phyloP scores from a whole-genome alignment of 345 rosid genomes.

The Acer campestre region DNA sequence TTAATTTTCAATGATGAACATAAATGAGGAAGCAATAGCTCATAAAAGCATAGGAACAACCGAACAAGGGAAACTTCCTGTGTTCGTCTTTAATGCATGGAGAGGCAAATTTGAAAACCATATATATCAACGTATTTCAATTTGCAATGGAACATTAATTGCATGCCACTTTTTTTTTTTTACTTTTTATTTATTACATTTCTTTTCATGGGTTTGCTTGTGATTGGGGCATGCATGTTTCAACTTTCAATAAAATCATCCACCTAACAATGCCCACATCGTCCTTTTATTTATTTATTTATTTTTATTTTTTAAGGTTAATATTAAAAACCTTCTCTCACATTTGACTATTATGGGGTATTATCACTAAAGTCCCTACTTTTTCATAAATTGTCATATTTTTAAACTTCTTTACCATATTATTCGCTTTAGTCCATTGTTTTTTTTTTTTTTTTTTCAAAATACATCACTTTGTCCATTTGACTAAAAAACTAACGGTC shows the following conservation, averaged over 20 bases:
- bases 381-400: no score
- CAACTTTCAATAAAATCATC: background rate
- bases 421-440: no score
- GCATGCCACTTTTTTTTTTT: background rate
- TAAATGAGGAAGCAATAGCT: background rate
- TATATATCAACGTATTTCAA: background rate
- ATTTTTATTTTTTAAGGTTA: no score
- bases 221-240: background rate
- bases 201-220: background rate
- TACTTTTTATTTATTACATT: background rate
- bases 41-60: background rate
- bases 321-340: no score
- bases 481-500: no score
- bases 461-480: no score
- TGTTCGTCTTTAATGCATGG: background rate
- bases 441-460: no score
- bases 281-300: no score
- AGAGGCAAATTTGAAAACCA: background rate
- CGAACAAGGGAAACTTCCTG: constrained; percentile 5
- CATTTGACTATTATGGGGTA: no score
- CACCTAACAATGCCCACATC: background rate
- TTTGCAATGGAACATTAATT: background rate
- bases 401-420: no score
- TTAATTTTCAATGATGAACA: constrained; percentile 3
- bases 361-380: no score